Percentiles rank a stretch among this genome's conserved stretches.
phyloP scores from a whole-genome alignment of 805 yeast species.

The Yamadazyma sp. region DNA sequence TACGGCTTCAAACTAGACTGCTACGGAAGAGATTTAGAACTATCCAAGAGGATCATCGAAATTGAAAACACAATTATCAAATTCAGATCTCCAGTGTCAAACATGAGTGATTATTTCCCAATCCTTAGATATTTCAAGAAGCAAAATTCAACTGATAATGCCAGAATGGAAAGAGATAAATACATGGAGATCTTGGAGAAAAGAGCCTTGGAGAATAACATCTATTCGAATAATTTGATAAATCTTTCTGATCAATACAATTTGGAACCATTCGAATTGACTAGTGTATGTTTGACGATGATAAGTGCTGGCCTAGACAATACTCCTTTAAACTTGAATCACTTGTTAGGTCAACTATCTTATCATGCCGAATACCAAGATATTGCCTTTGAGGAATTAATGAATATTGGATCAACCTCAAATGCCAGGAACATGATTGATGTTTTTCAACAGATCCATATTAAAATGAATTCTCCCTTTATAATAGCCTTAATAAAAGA shows the following conservation, averaged over 20 bases:
- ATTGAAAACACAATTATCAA: slow-evolving; percentile 58
- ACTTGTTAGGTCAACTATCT: slow-evolving; percentile 55
- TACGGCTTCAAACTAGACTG: slow-evolving; percentile 52
- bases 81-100: slow-evolving; percentile 55
- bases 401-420: slow-evolving; percentile 12
- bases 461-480: slow-evolving; percentile 41
- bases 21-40: slow-evolving; percentile 25
- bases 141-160: slow-evolving; percentile 16
- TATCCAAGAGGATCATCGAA: slow-evolving; percentile 50
- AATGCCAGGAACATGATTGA: background rate
- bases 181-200: slow-evolving; percentile 43
- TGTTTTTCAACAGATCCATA: slow-evolving; percentile 34
- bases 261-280: slow-evolving; percentile 37
- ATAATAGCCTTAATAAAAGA: slow-evolving; percentile 60
- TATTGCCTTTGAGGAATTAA: slow-evolving; percentile 40
- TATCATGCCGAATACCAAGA: slow-evolving; percentile 40
- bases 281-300: slow-evolving; percentile 67
- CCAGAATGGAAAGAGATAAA: slow-evolving; percentile 43
- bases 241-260: background rate
- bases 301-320: slow-evolving; percentile 80
- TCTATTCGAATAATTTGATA: background rate
- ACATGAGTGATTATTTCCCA: slow-evolving; percentile 54
- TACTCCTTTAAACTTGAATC: slow-evolving; percentile 59
- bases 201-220: background rate
- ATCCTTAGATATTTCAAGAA: slow-evolving; percentile 24